Evolutionary conservation across 2,329 filamentous ascomycete species (phyloP), one percentile per base, ranked within the genome.

Genomic region (Phialophora verrucosa): DNA sequence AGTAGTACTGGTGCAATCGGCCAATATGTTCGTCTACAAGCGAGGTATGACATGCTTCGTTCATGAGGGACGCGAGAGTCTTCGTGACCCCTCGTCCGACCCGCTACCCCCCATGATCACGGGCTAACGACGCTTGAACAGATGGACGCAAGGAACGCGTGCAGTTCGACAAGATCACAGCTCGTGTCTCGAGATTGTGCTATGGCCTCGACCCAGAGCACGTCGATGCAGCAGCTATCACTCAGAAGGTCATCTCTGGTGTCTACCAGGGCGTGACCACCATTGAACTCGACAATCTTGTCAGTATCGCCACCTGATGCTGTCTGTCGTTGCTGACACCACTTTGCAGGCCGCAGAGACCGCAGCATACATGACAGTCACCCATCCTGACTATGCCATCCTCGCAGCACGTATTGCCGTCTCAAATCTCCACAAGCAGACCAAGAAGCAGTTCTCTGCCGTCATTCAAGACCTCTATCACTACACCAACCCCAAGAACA

Each of bases 91-190:
- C 49, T 51, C 8, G 4, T 23, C n/a, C n/a, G 6, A 50, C 20
- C 47, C 20, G 59, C 54, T 54, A 25, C 17, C 31, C 73, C 20
- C 20, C 31, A 27, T n/a, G 76, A 59, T 57, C n/a, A 14, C 49
- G 50, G 2, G 23, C 68, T 66, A 42, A 66, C 59, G 57, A 57
- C 17, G 27, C 29, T 27, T 57, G 32, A 10, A 47, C 74, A 98
- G 95, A 99, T 87, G 94, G 94, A 83, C 95, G 95, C 85, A 97
- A 98, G 85, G 95, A 99, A 87, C 95, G 95, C 81, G 95, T 99
- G 72, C 95, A 99, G 81, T 99, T 99, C 84, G 95, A 99, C 87
- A 99, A 99, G 85, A 99, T 99, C 87, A 98, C 95, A 76, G 95
- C 95, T 75, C 93, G 95, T 81, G 95, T 99, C 73, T 98, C 95